Conservation (phyloP, 164 flowering plant genomes). For the Tetrastigma voinierianum region DNA sequence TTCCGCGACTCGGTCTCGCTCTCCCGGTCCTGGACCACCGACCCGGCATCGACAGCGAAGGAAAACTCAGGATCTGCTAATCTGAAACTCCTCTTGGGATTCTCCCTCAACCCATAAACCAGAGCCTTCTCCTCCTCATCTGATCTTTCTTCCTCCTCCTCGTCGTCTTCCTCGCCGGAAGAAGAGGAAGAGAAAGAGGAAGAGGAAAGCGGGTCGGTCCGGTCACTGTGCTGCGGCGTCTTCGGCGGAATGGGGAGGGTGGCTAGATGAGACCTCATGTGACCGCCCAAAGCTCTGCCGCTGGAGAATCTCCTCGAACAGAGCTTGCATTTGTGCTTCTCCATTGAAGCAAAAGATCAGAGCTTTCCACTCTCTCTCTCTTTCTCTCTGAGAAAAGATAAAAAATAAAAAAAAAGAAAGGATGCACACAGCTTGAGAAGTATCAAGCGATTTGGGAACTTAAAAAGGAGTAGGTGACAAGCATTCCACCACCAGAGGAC, state of each 20-base stretch:
- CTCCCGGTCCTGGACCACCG: constrained; percentile 26
- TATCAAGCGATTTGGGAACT: constrained; percentile 20
- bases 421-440: too few species aligned
- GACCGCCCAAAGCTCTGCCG: constrained; percentile 60
- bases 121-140: constrained; percentile 21
- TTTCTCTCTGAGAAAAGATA: too few species aligned
- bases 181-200: constrained; percentile 37
- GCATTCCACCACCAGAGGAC: constrained; percentile 50
- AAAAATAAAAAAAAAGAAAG: too few species aligned
- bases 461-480: constrained; percentile 74
- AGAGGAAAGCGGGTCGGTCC: constrained; percentile 23
- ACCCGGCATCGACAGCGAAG: constrained; percentile 16
- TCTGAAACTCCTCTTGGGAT: constrained; percentile 33
- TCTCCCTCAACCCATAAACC: constrained; percentile 28
- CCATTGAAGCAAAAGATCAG: constrained; percentile 27
- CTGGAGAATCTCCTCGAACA: constrained; percentile 33
- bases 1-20: constrained; percentile 37
- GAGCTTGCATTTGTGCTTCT: constrained; percentile 47
- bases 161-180: constrained; percentile 19
- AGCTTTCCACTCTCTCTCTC: constrained; percentile 4
- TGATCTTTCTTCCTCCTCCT: constrained; percentile 7
- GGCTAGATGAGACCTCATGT: constrained; percentile 49
- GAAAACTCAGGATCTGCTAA: constrained; percentile 30
- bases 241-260: constrained; percentile 28
- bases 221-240: constrained; percentile 10